Base-by-base conservation (phyloP, 345 rosid genomes). In the Dovyalis caffra region DNA sequence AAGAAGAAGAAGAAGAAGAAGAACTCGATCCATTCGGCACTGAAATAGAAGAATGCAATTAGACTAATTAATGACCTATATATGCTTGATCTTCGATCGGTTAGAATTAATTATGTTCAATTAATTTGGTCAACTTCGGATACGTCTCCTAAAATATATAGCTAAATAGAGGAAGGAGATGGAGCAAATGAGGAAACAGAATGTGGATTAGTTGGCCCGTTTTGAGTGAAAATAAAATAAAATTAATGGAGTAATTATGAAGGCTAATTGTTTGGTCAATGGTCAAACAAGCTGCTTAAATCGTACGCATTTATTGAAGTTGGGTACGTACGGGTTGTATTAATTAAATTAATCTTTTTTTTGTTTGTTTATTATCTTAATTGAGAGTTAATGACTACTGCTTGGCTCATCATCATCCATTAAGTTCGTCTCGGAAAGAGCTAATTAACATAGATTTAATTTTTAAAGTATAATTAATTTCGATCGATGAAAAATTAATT, bases 211-310 rank as follows among this genome's bases (percentile, higher is more conserved):
- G 23, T 40, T 45, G 70, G 15, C 32, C 32, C 14, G 6, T 26
- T 45, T 26, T 47, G 53, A 47, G 21, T 47, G 4, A 16, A 1
- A 15, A n/a, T n/a, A n/a, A 47, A 43, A 47, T 47, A 47, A 16
- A 47, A n/a, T n/a, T 47, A 47, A 16, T 16, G 53, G 53, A 4
- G 53, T 16, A 21, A 47, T 47, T 47, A 47, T 2, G 47, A 40
- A 40, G 47, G 16, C 47, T 40, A 28, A 53, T 76, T 40, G 47
- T 63, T 49, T 18, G 51, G 84, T 76, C 81, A 74, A 73, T 70
- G 32, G 64, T 81, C 65, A 73, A 80, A 63, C n/a, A 26, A 71
- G 49, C 26, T 45, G 49, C 49, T 56, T 68, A 76, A 69, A 21
- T 45, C 66, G 63, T 60, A 74, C 76, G 45, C 34, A 14, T 29